Evolutionary conservation across 495 filamentous ascomycete genomes (phyloP), one percentile per base, ranked within the genome.

Genomic region (Trichoderma asperelloides): DNA sequence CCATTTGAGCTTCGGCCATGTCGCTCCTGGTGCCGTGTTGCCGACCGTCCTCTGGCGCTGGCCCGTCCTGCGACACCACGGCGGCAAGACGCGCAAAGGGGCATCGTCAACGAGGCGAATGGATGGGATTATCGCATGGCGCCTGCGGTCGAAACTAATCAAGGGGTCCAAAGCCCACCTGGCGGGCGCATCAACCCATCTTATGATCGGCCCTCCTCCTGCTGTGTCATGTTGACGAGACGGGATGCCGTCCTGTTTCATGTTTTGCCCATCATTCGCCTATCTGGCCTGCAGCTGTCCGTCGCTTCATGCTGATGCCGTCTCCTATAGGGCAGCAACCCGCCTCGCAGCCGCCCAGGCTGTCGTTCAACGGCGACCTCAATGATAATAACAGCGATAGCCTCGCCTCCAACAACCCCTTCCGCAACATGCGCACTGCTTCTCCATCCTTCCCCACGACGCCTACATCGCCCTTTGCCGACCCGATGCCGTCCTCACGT

Each of bases 381-480:
- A 51, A 11, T 23, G 21, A 87, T 73, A 60, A 60, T 18, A 60
- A 60, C 16, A 30, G 11, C 27, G 27, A 60, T 25, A 60, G 55
- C 55, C 84, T 95, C 73, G 85, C 87, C 68, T 98, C 95, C 69
- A 98, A 98, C 83, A 98, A 98, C 73, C 95, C 95, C n/a, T 98
- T 98, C 76, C 89, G 95, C 81, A 96, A 96, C 77, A 21, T 21
- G n/a, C 89, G 90, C 70, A 88, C 91, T 12, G 37, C 66, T 16
- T 67, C 66, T 27, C 66, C 66, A 2, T 63, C 76, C 67, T 76
- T 73, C 64, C 76, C 68, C 64, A 79, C 72, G 63, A 73, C 74
- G 69, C 83, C 75, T 71, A 78, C 74, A 72, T 82, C 78, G 69
- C 82, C 84, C 71, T 80, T 82, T 74, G 84, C 81, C 78, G 74